phyloP scores from a whole-genome alignment of 352 stramenopile species.

The Globisporangium polare region DNA sequence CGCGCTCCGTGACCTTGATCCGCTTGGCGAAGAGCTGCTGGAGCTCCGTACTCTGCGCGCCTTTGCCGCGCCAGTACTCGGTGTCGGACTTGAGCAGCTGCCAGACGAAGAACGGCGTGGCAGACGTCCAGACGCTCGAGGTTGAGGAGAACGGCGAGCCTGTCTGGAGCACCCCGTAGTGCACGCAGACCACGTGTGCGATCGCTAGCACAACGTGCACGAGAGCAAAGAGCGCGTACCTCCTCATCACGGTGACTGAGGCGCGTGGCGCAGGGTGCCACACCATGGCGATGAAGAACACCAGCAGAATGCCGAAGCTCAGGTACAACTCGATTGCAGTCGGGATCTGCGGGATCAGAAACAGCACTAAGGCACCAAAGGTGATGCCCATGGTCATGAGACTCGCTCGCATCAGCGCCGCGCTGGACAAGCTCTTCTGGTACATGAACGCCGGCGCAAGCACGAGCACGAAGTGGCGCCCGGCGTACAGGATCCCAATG shows the following conservation, averaged over 20 bases:
- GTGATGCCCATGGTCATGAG: slow-evolving; percentile 27
- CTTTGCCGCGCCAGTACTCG: slow-evolving; percentile 56
- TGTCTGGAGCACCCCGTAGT: slow-evolving; percentile 31
- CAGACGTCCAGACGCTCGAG: slow-evolving; percentile 40
- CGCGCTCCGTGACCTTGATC: slow-evolving; percentile 38
- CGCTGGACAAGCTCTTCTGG: slow-evolving; percentile 49
- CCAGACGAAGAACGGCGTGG: slow-evolving; percentile 55
- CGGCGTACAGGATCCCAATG: slow-evolving; percentile 37
- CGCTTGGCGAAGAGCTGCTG: slow-evolving; percentile 40
- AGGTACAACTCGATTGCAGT: slow-evolving; percentile 7
- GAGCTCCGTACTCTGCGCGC: slow-evolving; percentile 30
- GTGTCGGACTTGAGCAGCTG: slow-evolving; percentile 53
- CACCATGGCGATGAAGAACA: slow-evolving; percentile 3
- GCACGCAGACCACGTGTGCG: slow-evolving; percentile 42
- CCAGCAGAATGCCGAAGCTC: slow-evolving; percentile 5
- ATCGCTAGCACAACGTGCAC: slow-evolving; percentile 39
- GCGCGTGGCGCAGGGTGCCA: slow-evolving; percentile 29
- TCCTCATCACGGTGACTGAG: slow-evolving; percentile 18
- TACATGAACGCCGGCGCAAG: slow-evolving; percentile 56
- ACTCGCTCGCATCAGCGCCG: slow-evolving; percentile 21
- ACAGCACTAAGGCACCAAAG: slow-evolving; percentile 23
- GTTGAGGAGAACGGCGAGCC: slow-evolving; percentile 53
- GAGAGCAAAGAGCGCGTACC: slow-evolving; percentile 45
- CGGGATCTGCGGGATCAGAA: slow-evolving; percentile 5
- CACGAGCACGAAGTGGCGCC: slow-evolving; percentile 53